Evolutionary conservation across 805 yeast species (phyloP), one percentile per base, ranked within the genome.

Genomic region (Candida broadrunensis): DNA sequence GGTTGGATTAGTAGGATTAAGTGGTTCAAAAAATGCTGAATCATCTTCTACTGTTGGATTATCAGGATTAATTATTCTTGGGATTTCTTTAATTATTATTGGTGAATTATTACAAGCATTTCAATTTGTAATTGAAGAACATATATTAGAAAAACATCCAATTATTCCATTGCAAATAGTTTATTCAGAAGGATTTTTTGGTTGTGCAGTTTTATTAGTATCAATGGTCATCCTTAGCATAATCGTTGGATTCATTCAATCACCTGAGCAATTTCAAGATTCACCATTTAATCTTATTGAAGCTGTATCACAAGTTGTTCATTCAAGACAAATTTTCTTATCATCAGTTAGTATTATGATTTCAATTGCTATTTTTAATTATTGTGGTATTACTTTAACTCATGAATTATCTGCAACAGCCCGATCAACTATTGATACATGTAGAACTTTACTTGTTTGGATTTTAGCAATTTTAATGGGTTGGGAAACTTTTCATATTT

Each of bases 91-190:
- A 30, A 74, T 86, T 40, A 58, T 83, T 9, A 41, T 75, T 19
- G 93, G 84, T 6, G 85, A 80, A 49, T 52, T 79, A n/a, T 74
- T 83, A 46, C 80, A 83, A 38, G 93, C 93, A 0, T 61, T 81
- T 13, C 95, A 86, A 56, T 86, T 85, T 58, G 93, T 86, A 2
- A 70, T 80, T 30, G 95, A 86, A 55, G 95, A 86, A 54, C 81
- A 80, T 50, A 72, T 86, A 35, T 61, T 86, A 44, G 59, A 69
- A 19, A 67, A 64, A 42, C 68, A 77, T 49, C 67, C 76, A 12
- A 67, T 85, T 33, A 71, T 72, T 4, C 90, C 93, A 2, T 55
- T 83, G 47, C 70, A 73, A 45, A 66, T 85, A 43, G 93, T 86
- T 14, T 88, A 85, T 30, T 80, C 72, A 46, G 93, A 86, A 60